Evolutionary conservation across 805 yeast species (phyloP), one percentile per base, ranked within the genome.

Genomic region (Candida boidinii): DNA sequence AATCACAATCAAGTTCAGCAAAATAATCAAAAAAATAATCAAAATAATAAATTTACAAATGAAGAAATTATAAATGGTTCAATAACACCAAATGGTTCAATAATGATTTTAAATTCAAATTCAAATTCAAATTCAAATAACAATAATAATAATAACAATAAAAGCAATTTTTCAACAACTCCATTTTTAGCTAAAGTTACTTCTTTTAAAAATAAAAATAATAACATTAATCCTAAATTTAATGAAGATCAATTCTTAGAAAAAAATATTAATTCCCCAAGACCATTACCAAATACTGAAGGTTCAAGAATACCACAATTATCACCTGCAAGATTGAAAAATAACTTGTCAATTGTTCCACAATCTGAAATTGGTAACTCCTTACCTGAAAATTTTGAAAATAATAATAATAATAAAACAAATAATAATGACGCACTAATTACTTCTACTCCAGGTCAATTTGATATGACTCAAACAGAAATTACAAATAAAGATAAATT

Each of bases 101-200:
- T n/a, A n/a, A n/a, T n/a, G n/a, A n/a, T n/a, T n/a, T n/a, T n/a
- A n/a, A n/a, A n/a, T n/a, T n/a, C n/a, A n/a, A n/a, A n/a, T n/a
- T n/a, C n/a, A n/a, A n/a, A n/a, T n/a, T n/a, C n/a, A n/a, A n/a
- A n/a, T n/a, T n/a, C n/a, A n/a, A n/a, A n/a, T n/a, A n/a, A n/a
- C n/a, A n/a, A n/a, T n/a, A n/a, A n/a, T n/a, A n/a, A n/a, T n/a
- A n/a, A n/a, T n/a, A n/a, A n/a, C n/a, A n/a, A n/a, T n/a, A n/a
- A n/a, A n/a, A n/a, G n/a, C n/a, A n/a, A n/a, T n/a, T 42, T 48
- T 23, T 44, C 50, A 7, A 42, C 48, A 1, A 47, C 51, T 8
- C 52, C 52, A 11, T 40, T 40, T 22, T 23, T 46, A 10, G 34
- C 42, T 7, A 45, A 37, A 19, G 37, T 41, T 18, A 23, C 19